phyloP scores from a whole-genome alignment of 768 basidiomycete species.

The Leucocoprinus leucothites region DNA sequence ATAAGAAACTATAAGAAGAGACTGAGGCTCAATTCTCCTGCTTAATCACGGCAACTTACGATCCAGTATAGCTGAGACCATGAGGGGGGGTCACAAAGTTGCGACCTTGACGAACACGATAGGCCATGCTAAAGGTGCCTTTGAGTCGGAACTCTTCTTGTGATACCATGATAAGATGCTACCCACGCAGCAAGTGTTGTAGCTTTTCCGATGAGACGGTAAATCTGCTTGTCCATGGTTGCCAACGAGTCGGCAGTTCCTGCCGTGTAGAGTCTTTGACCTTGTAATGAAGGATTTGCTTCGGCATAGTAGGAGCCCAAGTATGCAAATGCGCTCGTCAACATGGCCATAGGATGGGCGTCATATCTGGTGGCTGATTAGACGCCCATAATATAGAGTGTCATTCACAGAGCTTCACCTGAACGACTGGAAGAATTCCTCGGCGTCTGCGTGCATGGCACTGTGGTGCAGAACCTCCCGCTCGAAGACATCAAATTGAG shows the following conservation, averaged over 20 bases:
- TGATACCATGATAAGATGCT: background rate
- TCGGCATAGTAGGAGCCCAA: slow-evolving; percentile 85
- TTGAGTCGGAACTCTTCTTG: background rate
- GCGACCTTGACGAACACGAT: slow-evolving; percentile 87
- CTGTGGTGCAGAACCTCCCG: slow-evolving; percentile 78
- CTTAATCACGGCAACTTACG: slow-evolving; percentile 40
- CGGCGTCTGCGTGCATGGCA: slow-evolving; percentile 63
- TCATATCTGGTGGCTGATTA: slow-evolving; percentile 58
- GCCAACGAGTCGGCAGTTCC: slow-evolving; percentile 65
- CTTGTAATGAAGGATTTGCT: slow-evolving; percentile 86
- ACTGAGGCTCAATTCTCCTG: no score
- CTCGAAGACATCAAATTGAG: slow-evolving; percentile 63
- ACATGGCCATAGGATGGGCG: slow-evolving; percentile 89
- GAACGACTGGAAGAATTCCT: slow-evolving; percentile 67
- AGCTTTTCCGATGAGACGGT: slow-evolving; percentile 82
- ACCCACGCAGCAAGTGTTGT: slow-evolving; percentile 83
- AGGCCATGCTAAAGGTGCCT: slow-evolving; percentile 67
- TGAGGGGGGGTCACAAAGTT: slow-evolving; percentile 84
- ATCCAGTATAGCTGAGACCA: slow-evolving; percentile 80
- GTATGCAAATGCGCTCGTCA: slow-evolving; percentile 85
- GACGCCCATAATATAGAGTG: background rate
- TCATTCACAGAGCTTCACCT: slow-evolving; percentile 31
- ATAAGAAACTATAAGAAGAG: slow-evolving; percentile 72
- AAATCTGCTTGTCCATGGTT: slow-evolving; percentile 91
- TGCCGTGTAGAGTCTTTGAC: slow-evolving; percentile 77